Evolutionary conservation across 192 early-diverging fungal species (phyloP).

Genomic region (Gamsiella multidivaricata): DNA sequence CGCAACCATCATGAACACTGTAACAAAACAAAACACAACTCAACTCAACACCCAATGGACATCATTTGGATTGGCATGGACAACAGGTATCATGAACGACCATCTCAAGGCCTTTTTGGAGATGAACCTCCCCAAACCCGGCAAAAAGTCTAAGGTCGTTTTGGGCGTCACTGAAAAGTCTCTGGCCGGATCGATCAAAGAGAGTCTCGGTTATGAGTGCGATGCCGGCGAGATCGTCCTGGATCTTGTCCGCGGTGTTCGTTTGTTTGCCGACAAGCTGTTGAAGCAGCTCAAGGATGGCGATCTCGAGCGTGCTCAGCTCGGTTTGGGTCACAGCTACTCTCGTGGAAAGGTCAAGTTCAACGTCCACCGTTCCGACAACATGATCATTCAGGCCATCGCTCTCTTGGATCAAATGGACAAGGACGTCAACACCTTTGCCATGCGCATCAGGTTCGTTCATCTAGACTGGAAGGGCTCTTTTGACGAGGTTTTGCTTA

Average conservation of each 20-base stretch:
- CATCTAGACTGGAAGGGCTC: too few species aligned
- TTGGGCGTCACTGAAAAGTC: conserved; percentile 92
- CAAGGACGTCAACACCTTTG: conserved; percentile 98
- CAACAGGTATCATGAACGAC: conserved; percentile 87
- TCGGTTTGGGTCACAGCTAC: conserved; percentile 99
- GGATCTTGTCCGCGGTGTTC: conserved; percentile 95
- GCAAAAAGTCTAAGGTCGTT: conserved; percentile 77
- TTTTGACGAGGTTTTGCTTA: too few species aligned
- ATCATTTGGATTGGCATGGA: neutral
- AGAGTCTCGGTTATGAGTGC: conserved; percentile 81
- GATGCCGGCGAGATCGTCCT: conserved; percentile 82
- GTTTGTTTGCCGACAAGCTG: conserved; percentile 90
- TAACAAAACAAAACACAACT: neutral
- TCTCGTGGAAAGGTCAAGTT: conserved; percentile 99
- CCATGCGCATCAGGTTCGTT: conserved; percentile 86
- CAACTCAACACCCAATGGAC: too few species aligned
- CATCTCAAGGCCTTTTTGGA: conserved; percentile 94
- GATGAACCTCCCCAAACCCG: conserved; percentile 87
- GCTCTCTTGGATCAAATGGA: conserved; percentile 96
- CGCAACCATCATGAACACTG: neutral
- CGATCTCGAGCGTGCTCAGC: conserved; percentile 92
- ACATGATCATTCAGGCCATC: conserved; percentile 91
- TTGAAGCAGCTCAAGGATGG: conserved; percentile 90
- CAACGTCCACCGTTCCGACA: conserved; percentile 98
- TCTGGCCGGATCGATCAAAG: conserved; percentile 79